Percentiles rank a stretch among this genome's conserved stretches.
These are phyloP conservation scores for Candida glucosophila DNA, from an alignment of 1,139 yeast species.

Conservation along the genomic window DNA sequence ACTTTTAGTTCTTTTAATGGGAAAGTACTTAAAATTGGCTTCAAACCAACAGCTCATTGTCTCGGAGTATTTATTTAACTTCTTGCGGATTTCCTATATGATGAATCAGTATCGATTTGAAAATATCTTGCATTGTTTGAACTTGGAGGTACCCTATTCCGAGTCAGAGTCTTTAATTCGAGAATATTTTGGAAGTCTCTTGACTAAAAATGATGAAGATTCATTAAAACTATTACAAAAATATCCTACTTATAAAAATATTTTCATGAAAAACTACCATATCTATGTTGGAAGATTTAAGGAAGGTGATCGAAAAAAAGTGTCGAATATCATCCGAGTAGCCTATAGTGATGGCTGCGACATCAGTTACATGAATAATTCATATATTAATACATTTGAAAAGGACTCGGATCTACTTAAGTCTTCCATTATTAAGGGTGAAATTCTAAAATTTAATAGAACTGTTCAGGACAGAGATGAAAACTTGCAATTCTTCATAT, in stretches of 20 bases:
- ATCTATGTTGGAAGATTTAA: conserved; percentile 12
- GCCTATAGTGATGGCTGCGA: conserved; percentile 33
- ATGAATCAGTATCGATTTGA: conserved; percentile 21
- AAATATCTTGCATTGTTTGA: conserved; percentile 11
- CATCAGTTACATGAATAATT: conserved; percentile 28
- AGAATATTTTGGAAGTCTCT: conserved; percentile 25
- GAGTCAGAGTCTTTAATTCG: conserved; percentile 9
- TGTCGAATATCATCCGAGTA: conserved; percentile 26
- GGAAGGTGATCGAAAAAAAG: conserved; percentile 16
- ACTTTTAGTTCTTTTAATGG: conserved; percentile 24
- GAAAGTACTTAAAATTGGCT: conserved; percentile 16
- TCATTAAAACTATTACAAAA: conserved; percentile 19
- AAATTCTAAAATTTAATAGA: conserved; percentile 40
- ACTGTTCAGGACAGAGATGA: conserved; percentile 58
- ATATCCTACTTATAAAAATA: conserved; percentile 21
- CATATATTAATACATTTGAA: conserved; percentile 29
- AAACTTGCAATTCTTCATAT: conserved; percentile 40
- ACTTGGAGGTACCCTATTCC: conserved; percentile 7
- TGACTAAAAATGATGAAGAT: conserved; percentile 32
- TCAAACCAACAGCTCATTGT: conserved; percentile 9
- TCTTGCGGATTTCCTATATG: conserved; percentile 27
- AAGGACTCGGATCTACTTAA: conserved; percentile 41
- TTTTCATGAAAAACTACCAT: conserved; percentile 18
- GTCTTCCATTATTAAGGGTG: conserved; percentile 37
- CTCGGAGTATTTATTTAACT: conserved; percentile 25